These are phyloP conservation scores for Termitomyces titanicus DNA, from an alignment of 768 basidiomycete genomes.

Conservation along the genomic window DNA sequence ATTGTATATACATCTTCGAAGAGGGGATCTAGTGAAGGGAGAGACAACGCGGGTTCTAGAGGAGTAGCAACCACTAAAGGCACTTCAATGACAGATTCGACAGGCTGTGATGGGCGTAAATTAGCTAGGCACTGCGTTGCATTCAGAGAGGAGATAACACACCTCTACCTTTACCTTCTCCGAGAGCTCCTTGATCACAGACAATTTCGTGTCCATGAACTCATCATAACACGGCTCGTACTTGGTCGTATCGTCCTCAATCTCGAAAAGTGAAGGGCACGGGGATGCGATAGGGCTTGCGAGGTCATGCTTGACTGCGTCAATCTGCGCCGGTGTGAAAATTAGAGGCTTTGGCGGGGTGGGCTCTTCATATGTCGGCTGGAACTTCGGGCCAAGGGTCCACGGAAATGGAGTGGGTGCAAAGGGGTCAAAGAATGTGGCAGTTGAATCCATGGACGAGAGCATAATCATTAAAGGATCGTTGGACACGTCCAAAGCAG, in stretches of 20 bases:
- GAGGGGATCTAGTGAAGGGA: neutral
- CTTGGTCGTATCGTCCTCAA: constrained; percentile 12
- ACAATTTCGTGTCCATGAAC: constrained; percentile 14
- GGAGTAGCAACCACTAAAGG: neutral
- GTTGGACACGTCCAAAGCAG: constrained; percentile 9
- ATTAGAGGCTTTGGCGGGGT: neutral
- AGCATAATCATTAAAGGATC: constrained; percentile 9
- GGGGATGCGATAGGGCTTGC: constrained; percentile 11
- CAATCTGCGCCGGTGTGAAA: constrained; percentile 6
- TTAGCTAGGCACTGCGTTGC: neutral
- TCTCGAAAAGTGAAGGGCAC: constrained; percentile 12
- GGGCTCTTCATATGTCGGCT: neutral
- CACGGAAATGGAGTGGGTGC: constrained; percentile 7
- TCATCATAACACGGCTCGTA: constrained; percentile 15
- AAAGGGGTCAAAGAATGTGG: constrained; percentile 17
- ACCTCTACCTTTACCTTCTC: constrained; percentile 3
- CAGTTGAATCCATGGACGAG: constrained; percentile 4
- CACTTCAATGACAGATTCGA: neutral
- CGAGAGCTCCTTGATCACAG: constrained; percentile 11
- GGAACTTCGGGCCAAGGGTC: constrained; percentile 5
- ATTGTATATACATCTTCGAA: constrained; percentile 4
- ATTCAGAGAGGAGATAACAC: neutral
- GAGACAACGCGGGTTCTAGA: neutral
- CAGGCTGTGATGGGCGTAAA: neutral
- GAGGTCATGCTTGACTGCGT: constrained; percentile 9